These are phyloP conservation scores for Trichoderma polysporum DNA, from an alignment of 2,329 filamentous ascomycete genomes.

Conservation along the genomic window DNA sequence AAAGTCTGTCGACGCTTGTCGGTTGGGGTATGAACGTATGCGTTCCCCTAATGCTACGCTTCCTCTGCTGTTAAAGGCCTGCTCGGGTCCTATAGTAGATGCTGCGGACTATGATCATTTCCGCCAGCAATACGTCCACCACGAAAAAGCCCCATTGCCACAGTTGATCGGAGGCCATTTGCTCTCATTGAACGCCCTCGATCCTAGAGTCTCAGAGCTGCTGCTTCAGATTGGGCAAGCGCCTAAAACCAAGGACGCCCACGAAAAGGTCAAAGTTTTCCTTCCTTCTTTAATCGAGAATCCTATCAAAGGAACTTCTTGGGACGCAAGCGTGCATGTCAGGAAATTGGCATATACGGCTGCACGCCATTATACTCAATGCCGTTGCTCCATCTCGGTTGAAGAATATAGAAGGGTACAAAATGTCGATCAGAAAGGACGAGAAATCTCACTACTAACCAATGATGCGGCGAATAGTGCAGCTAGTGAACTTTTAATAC, in stretches of 20 bases:
- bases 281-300: slow-evolving; percentile 63
- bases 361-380: slow-evolving; percentile 31
- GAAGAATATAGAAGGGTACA: slow-evolving; percentile 42
- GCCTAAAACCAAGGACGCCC: neutral
- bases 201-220: slow-evolving; percentile 43
- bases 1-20: slow-evolving; percentile 29
- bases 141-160: slow-evolving; percentile 27
- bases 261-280: slow-evolving; percentile 51
- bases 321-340: slow-evolving; percentile 52
- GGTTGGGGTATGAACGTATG: slow-evolving; percentile 40
- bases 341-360: slow-evolving; percentile 57
- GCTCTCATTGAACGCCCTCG: slow-evolving; percentile 30
- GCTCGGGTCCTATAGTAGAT: slow-evolving; percentile 26
- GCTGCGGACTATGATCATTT: slow-evolving; percentile 31
- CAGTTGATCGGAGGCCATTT: slow-evolving; percentile 11
- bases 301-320: slow-evolving; percentile 54
- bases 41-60: slow-evolving; percentile 31
- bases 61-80: slow-evolving; percentile 32
- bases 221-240: slow-evolving; percentile 33
- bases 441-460: slow-evolving; percentile 26
- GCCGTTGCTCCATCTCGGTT: slow-evolving; percentile 24
- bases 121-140: slow-evolving; percentile 34
- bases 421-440: slow-evolving; percentile 31
- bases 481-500: slow-evolving; percentile 25
- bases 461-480: slow-evolving; percentile 14